Base-by-base conservation (phyloP, 2,329 filamentous ascomycete species). In the Fusarium solani-melongenae region DNA sequence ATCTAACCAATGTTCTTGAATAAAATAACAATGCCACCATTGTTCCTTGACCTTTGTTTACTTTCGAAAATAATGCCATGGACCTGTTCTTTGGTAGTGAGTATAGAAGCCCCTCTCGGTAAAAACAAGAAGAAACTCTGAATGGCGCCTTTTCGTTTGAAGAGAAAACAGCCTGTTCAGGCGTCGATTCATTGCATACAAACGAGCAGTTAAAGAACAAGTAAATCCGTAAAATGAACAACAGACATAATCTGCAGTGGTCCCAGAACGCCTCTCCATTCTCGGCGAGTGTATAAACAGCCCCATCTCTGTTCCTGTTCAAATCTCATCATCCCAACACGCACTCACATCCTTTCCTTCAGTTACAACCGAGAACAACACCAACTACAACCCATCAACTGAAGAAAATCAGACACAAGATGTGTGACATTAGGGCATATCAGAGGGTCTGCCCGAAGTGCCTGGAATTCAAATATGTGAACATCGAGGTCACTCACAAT, bases 401-500 rank as follows among this genome's bases (percentile, higher is more conserved):
- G 4, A 39, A n/a, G 4, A 1, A 7, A 36, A 17, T 8, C 17
- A 17, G 34, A 38, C 34, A 36, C 14, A 38, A 38, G 7, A 38
- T 38, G 34, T 38, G 34, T 17, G 34, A 38, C 1, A 0, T 38
- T 17, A 7, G 8, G 34, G 34, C 7, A 38, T 38, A 4, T 8
- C 3, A 38, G 3, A 38, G 1, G 34, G 3, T 38, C 15, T 38
- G 34, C 34, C 34, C 34, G 3, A 38, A 8, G 15, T 38, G 34
- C 7, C 0, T 8, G 7, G 8, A 38, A 0, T 8, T 8, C 15
- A 15, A n/a, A n/a, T n/a, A 15, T 15, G 7, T 2, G 6, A 14
- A 3, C 6, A 12, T 8, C 14, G 15, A 36, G 34, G 7, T 17
- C 15, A 38, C 34, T 7, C 8, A 38, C 15, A 8, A 17, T 17